Conservation (phyloP, 495 filamentous ascomycete species). For the Podospora pseudopauciseta region DNA sequence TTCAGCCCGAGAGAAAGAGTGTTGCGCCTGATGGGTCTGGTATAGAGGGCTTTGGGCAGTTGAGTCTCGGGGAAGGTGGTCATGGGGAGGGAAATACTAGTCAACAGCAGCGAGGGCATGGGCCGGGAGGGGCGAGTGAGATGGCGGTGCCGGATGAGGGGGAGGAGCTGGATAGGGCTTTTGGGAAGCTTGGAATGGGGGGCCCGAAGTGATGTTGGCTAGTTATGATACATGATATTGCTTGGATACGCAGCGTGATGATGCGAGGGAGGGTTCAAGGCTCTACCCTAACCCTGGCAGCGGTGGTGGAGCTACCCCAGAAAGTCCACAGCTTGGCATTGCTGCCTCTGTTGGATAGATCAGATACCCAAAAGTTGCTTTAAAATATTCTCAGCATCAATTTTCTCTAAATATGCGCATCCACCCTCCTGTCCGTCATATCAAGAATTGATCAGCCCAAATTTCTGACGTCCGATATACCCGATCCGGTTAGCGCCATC, state of each 20-base stretch:
- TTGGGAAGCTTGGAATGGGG: constrained; percentile 61
- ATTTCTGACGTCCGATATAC: neutral
- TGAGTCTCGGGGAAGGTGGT: neutral
- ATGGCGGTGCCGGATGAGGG: constrained; percentile 56
- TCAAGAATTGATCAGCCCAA: neutral
- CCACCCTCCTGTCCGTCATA: neutral
- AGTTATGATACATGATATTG: neutral
- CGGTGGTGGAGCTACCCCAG: neutral
- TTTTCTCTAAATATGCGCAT: neutral
- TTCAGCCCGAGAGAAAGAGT: constrained; percentile 64
- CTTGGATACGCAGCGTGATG: neutral
- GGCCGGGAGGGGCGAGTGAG: constrained; percentile 41
- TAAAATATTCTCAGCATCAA: neutral
- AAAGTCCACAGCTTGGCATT: neutral
- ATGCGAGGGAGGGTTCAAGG: neutral
- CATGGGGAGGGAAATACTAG: constrained; percentile 23
- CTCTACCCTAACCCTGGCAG: neutral
- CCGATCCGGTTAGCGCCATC: neutral
- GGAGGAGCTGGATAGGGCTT: constrained; percentile 82
- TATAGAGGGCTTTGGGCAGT: neutral
- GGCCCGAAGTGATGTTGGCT: constrained; percentile 7
- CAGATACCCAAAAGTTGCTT: neutral
- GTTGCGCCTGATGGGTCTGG: neutral
- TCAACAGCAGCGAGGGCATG: constrained; percentile 27
- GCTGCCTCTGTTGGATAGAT: neutral